Base-by-base conservation (phyloP, 2,329 filamentous ascomycete species). In the Venturiaceae sp. region DNA sequence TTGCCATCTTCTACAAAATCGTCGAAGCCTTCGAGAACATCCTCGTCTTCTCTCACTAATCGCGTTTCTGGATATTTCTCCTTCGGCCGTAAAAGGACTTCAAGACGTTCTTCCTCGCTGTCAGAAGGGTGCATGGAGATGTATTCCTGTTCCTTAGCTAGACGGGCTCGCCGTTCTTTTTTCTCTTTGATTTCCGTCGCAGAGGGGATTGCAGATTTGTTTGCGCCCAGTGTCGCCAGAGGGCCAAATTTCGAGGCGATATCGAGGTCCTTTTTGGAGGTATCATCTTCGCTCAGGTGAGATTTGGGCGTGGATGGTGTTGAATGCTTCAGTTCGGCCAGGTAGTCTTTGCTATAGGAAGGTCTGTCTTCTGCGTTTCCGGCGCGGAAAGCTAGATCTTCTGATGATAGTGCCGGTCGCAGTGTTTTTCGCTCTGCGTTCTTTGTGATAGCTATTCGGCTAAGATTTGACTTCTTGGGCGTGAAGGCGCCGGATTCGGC, bases 11-110 rank as follows among this genome's bases (percentile, higher is more conserved):
- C 88, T 8, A 94, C 89, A 65, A 89, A 96, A 58, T 92, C 87
- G 61, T 97, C 92, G 65, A 95, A 97, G 0, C 91, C 92, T 73
- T 97, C 94, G 37, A 88, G 89, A 0, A 96, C 81, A 66, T 97
- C 90, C 68, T 97, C 92, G 65, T 97, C 92, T 34, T 96, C 91
- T 44, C 80, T 82, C 5, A 91, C 81, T 1, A 97, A 80, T 1
- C 92, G 82, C 5, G 87, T 88, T 61, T 91, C 75, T 3, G 67
- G 81, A 34, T 83, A 81, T 63, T 87, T 83, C 34, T 61, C 58
- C 50, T 53, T 47, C 19, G 55, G 39, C 19, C 39, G 28, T 33
- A 53, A 23, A 9, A 58, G 14, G 2, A 62, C 28, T 30, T 59
- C 61, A 13, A 59, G 59, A 19, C 75, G 73, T 55, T 77, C 74